Evolutionary conservation across 2,329 filamentous ascomycete genomes (phyloP).

Genomic region (Aspergillus sp.): DNA sequence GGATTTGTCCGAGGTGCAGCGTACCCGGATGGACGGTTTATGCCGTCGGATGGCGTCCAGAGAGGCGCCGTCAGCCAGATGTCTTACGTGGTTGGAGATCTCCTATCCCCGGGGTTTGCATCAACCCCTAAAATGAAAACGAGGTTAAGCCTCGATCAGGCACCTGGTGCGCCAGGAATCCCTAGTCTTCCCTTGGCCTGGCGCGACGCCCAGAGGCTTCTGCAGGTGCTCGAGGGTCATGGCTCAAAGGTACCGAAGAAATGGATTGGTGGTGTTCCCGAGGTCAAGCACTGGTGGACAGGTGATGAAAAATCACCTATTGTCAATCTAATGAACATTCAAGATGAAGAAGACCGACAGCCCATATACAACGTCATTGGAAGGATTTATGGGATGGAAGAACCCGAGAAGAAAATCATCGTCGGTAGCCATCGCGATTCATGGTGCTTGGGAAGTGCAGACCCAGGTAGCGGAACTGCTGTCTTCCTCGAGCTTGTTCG

Average conservation of each 20-base stretch:
- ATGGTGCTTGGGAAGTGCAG: constrained; percentile 84
- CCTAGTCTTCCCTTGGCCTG: constrained; percentile 88
- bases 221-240: constrained; percentile 73
- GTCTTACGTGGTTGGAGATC: constrained; percentile 83
- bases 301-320: constrained; percentile 72
- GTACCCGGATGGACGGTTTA: constrained; percentile 74
- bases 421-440: constrained; percentile 92
- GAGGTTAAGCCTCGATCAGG: constrained; percentile 68
- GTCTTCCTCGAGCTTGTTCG: constrained; percentile 86
- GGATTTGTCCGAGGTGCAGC: constrained; percentile 72
- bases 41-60: constrained; percentile 80
- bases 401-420: constrained; percentile 78
- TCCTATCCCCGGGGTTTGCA: constrained; percentile 85
- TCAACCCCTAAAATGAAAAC: constrained; percentile 51
- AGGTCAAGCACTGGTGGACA: constrained; percentile 79
- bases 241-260: constrained; percentile 67
- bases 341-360: constrained; percentile 79
- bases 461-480: constrained; percentile 85
- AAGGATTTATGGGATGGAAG: constrained; percentile 79
- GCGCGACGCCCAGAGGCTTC: constrained; percentile 79
- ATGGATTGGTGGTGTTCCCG: constrained; percentile 77
- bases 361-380: constrained; percentile 92
- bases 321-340: constrained; percentile 80
- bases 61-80: constrained; percentile 77
- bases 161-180: constrained; percentile 73